Base-by-base conservation (phyloP, 441 rosid species). In the Erysimum pusillum region DNA sequence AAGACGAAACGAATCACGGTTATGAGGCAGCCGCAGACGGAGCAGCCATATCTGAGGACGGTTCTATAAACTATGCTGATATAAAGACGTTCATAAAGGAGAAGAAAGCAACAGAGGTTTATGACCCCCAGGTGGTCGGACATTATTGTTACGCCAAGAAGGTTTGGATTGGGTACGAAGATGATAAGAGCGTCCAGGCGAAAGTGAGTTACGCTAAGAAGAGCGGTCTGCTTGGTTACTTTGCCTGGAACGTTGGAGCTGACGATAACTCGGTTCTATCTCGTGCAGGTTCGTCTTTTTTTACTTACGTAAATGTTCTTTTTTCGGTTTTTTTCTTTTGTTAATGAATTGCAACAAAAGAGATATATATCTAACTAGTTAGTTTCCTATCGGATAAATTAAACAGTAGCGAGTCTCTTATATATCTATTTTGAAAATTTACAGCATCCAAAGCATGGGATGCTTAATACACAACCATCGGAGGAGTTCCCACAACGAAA, bases 1-100 rank as follows among this genome's bases (percentile, higher is more conserved):
- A 49, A 0, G 28, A 83, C 63, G 53, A 77, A 1, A 61, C 70
- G 3, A 72, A 67, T 20, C 9, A n/a, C 4, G 51, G 51, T 45
- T 45, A 45, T 45, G 5, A 45, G n/a, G 51, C 51, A 4, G 9
- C 51, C 18, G 18, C 51, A 3, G 18, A 9, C 9, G 51, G 51
- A 6, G 51, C 12, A 45, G 51, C 51, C 18, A 45, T 45, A 6
- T n/a, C 51, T n/a, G 18, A 6, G 9, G 51, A 45, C 9, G 51
- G 51, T 45, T 45, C 51, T n/a, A 45, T 45, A n/a, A 45, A 6
- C 20, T 45, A 45, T n/a, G 51, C 18, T n/a, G 18, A 45, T 9
- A n/a, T 45, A 45, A n/a, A 6, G 7, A 45, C n/a, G 18, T 45
- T 45, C 8, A n/a, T 45, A 45, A 9, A 9, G 51, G 51, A 45